Evolutionary conservation across 345 rosid genomes (phyloP), one percentile per base, ranked within the genome.

Genomic region (Anastatica hierochuntica): DNA sequence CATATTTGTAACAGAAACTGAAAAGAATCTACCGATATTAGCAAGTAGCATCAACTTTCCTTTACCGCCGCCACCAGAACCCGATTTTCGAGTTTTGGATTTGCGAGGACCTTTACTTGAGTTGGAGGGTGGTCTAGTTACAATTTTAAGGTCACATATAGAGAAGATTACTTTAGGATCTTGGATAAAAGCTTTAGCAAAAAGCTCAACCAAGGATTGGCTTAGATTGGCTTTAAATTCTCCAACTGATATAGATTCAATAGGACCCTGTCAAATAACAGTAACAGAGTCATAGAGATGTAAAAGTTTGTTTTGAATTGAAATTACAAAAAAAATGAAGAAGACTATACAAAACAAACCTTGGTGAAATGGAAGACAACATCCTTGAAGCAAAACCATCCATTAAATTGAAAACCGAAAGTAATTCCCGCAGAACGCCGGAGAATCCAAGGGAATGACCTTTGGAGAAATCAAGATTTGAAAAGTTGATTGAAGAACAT

Each of bases 21-120:
- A 88, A 68, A 92, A 71, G 76, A 80, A 92, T 72, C 92, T 76
- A 11, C 88, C 95, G 49, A 77, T 48, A 30, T 79, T 92, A 66
- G 98, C 96, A 11, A 81, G 67, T 63, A 83, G 80, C 90, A 76
- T 83, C 95, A 83, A 79, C 73, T 79, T 88, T 53, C 90, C 98
- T 53, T 76, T n/a, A n/a, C n/a, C n/a, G n/a, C n/a, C 66, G 66
- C 96, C 85, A 61, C 78, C 68, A 66, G 64, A 52, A 8, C 70
- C 62, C 8, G 74, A 33, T 56, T 70, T 87, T 39, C 43, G 79
- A 37, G 69, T 58, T 63, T 73, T 88, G 15, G 77, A 21, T 62
- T 81, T 85, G 21, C 69, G 72, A 9, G 76, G 67, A 55, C 79
- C 62, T 78, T 76, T 84, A 56, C 48, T 72, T 18, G 94, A 70